Conservation (phyloP, 805 yeast genomes). For the Debaryomyces maramus region DNA sequence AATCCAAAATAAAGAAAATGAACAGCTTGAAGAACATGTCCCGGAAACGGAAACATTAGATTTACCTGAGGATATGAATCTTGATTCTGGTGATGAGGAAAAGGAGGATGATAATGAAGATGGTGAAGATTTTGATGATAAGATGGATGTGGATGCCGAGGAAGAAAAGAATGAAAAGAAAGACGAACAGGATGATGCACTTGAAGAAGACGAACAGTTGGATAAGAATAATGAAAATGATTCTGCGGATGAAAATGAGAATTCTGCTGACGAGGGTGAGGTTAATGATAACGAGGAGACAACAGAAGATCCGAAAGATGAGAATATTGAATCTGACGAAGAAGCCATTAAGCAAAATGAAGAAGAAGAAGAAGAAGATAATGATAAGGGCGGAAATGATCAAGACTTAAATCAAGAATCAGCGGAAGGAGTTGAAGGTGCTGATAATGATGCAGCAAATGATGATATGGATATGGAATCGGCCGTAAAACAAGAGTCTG, state of each 20-base stretch:
- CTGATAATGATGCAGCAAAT: constrained; percentile 40
- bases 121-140: constrained; percentile 31
- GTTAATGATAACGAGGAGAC: constrained; percentile 27
- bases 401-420: constrained; percentile 31
- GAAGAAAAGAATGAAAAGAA: constrained; percentile 31
- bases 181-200: constrained; percentile 29
- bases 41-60: constrained; percentile 88
- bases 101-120: constrained; percentile 47
- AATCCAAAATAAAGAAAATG: constrained; percentile 65
- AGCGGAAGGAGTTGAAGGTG: constrained; percentile 57
- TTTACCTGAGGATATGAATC: constrained; percentile 86
- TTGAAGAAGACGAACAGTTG: constrained; percentile 30
- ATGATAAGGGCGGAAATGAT: constrained; percentile 30
- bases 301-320: constrained; percentile 33
- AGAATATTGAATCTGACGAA: constrained; percentile 25
- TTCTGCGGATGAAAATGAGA: constrained; percentile 34
- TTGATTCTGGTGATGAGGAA: constrained; percentile 73
- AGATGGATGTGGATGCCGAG: constrained; percentile 24
- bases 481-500: constrained; percentile 58
- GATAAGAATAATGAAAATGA: constrained; percentile 31
- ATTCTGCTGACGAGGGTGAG: constrained; percentile 39
- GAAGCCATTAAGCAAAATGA: constrained; percentile 30
- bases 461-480: constrained; percentile 56
- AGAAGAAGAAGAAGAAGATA: constrained; percentile 41
- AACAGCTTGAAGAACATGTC: constrained; percentile 68